Percentiles rank a stretch among this genome's conserved stretches.
These are phyloP conservation scores for Aureococcus anophagefferens DNA, from an alignment of 108 stramenopile species.

Conservation along the genomic window DNA sequence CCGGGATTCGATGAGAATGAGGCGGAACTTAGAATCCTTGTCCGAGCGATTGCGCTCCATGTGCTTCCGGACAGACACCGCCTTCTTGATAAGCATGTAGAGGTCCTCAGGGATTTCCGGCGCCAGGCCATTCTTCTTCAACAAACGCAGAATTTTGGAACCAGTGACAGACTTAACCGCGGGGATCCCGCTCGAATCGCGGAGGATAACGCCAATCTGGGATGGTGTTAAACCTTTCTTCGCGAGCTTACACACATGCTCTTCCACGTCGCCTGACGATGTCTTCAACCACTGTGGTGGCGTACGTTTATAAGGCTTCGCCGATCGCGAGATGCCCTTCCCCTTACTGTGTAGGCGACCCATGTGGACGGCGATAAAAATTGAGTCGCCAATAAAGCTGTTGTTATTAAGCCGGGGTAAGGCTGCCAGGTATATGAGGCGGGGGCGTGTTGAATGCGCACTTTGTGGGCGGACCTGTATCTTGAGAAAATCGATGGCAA, in stretches of 20 bases:
- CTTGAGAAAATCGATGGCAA: too few species aligned
- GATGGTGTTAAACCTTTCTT: slow-evolving; percentile 99
- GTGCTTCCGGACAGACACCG: slow-evolving; percentile 98
- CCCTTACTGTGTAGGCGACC: slow-evolving; percentile 93
- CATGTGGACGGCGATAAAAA: too few species aligned
- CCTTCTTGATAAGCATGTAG: slow-evolving; percentile 99
- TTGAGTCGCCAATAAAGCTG: too few species aligned
- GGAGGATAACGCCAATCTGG: slow-evolving; percentile 97
- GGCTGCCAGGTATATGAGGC: too few species aligned
- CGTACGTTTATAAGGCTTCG: slow-evolving; percentile 97
- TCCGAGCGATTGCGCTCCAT: slow-evolving; percentile 98
- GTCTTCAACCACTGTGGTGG: slow-evolving; percentile 96
- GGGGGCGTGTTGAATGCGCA: too few species aligned
- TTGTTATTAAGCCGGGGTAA: too few species aligned
- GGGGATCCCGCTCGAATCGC: slow-evolving; percentile 93
- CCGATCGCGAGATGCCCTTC: slow-evolving; percentile 98
- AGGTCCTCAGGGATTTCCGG: slow-evolving; percentile 99
- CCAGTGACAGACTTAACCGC: slow-evolving; percentile 95
- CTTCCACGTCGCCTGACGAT: slow-evolving; percentile 78
- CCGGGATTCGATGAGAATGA: slow-evolving; percentile 98
- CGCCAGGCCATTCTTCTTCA: slow-evolving; percentile 97
- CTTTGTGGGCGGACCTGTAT: too few species aligned
- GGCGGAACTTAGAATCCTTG: slow-evolving; percentile 99
- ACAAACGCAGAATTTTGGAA: slow-evolving; percentile 95
- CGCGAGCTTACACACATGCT: slow-evolving; percentile 95